phyloP scores from a whole-genome alignment of 2,329 filamentous ascomycete genomes.

The Cladosporium colombiae region DNA sequence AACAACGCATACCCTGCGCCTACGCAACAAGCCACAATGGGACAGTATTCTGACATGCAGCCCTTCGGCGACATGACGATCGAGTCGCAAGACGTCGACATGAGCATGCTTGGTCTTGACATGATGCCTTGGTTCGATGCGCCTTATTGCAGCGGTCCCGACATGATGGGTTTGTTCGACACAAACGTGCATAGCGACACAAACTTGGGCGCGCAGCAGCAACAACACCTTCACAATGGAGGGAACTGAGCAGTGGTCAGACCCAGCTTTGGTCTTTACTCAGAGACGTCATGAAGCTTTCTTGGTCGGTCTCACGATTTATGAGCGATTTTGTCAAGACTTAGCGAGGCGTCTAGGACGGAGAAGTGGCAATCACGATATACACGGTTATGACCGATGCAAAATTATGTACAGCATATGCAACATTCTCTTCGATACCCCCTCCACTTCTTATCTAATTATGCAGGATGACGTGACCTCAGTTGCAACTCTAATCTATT shows the following conservation, averaged over 20 bases:
- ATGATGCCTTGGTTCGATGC: slow-evolving; percentile 72
- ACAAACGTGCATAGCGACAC: slow-evolving; percentile 20
- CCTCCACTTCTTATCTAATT: not conserved
- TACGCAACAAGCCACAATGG: not conserved
- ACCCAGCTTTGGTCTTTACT: not conserved
- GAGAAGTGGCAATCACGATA: not conserved
- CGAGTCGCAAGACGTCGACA: slow-evolving; percentile 75
- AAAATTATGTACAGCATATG: not conserved
- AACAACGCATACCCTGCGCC: slow-evolving; percentile 3
- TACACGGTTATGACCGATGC: not conserved
- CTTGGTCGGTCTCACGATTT: not conserved
- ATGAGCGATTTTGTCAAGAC: not conserved
- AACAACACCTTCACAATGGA: slow-evolving; percentile 3
- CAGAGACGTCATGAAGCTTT: not conserved
- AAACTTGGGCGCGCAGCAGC: slow-evolving; percentile 13
- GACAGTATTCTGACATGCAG: slow-evolving; percentile 22
- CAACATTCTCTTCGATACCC: not conserved
- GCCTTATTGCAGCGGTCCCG: slow-evolving; percentile 4
- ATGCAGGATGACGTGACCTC: slow-evolving; percentile 1
- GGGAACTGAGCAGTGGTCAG: not conserved
- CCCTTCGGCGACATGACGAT: slow-evolving; percentile 63
- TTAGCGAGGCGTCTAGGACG: not conserved
- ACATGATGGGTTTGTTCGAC: slow-evolving; percentile 30
- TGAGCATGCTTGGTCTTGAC: slow-evolving; percentile 67
- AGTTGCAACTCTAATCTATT: not conserved